Evolutionary conservation across 257 asterid genomes (phyloP), one percentile per base, ranked within the genome.

Genomic region (Ilex asprella): DNA sequence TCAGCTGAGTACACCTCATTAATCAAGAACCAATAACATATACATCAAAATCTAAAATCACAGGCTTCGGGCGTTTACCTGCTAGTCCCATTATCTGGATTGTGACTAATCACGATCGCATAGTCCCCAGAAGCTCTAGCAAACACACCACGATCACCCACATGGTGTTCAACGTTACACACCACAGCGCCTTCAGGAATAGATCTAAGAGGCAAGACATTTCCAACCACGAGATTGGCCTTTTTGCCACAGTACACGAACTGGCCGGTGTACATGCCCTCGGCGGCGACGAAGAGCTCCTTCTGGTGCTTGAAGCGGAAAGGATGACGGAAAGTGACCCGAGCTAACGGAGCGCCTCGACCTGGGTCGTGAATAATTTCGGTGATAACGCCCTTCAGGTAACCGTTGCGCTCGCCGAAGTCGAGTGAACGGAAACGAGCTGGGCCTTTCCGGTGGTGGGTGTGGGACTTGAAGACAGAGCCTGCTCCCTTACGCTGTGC

Each of bases 401-500:
- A 86, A n/a, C 95, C 92, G 27, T 86, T 86, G 16, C 92, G 84
- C 74, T 87, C 95, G 54, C 89, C 93, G 82, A 82, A 87, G 70
- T 84, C 89, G 31, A 87, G 92, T 8, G 89, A 53, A 16, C 95
- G 82, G 82, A 87, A 84, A 0, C 84, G 78, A 43, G 93, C 92
- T 1, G 92, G 84, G 1, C 95, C 92, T 71, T 86, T 86, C 30
- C 91, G 84, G 81, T 86, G 95, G 75, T 86, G 89, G 2, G 95
- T 87, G 68, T 87, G 92, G 57, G 95, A 87, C 61, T 68, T 80
- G 82, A 87, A 84, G 0, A 87, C 88, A 8, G 89, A 84, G 0
- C 92, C 89, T 5, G 93, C 87, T 64, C 95, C 95, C 82, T 87
- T 84, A 80, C 92, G 89, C 41, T 86, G 92, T 8, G 89, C 86